Evolutionary conservation across 768 basidiomycete species (phyloP).

Genomic region (Tylopilus felleus): DNA sequence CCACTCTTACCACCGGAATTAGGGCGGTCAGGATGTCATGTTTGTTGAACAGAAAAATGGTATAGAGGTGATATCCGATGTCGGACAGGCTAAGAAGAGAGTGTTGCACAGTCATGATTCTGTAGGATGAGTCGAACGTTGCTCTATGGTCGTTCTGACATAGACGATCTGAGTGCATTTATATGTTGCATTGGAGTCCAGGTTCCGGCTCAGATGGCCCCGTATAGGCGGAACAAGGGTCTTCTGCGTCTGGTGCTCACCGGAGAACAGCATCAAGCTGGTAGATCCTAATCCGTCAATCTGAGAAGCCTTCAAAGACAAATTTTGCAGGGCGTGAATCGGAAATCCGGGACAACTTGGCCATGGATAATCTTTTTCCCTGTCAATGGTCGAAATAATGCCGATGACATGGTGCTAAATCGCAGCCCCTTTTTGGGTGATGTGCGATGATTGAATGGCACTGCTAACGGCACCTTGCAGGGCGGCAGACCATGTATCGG

Average conservation of each 20-base stretch:
- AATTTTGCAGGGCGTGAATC: background rate
- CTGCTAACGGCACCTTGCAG: background rate
- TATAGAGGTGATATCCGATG: slow-evolving; percentile 25
- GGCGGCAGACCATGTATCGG: no score
- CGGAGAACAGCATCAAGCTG: background rate
- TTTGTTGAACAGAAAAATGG: slow-evolving; percentile 41
- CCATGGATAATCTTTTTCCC: background rate
- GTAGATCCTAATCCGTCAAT: no score
- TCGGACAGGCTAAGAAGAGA: slow-evolving; percentile 6
- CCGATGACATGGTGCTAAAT: background rate
- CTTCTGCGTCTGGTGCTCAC: background rate
- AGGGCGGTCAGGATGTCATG: slow-evolving; percentile 47
- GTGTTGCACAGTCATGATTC: slow-evolving; percentile 20
- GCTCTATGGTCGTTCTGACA: no score
- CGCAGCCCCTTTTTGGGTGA: background rate
- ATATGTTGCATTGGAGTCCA: background rate
- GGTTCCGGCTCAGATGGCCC: background rate
- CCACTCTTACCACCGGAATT: slow-evolving; percentile 42
- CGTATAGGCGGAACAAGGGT: background rate
- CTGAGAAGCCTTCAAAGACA: no score
- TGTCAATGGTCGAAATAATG: background rate
- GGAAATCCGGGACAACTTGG: background rate
- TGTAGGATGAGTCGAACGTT: background rate
- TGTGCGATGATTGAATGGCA: background rate
- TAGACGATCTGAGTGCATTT: background rate